Conservation (phyloP, 768 basidiomycete genomes). For the Lentinula edodes region DNA sequence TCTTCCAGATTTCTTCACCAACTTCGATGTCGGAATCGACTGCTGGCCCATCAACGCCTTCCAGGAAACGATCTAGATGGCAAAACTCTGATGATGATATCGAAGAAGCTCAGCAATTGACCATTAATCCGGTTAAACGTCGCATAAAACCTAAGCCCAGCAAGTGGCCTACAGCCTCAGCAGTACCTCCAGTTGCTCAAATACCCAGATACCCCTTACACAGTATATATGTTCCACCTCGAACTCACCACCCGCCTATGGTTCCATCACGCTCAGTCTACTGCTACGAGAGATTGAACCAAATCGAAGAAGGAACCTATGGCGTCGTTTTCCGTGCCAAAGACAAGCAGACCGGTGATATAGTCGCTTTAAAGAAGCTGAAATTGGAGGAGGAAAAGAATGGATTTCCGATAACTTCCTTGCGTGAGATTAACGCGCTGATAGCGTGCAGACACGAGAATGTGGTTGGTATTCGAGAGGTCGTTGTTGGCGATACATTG, state of each 20-base stretch:
- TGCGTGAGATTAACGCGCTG: constrained; percentile 93
- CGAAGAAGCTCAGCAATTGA: constrained; percentile 25
- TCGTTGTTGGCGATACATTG: constrained; percentile 96
- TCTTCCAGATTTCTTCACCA: neutral
- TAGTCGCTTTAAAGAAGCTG: constrained; percentile 95
- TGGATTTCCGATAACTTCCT: constrained; percentile 95
- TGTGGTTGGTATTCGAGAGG: constrained; percentile 94
- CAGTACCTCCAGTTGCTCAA: constrained; percentile 13
- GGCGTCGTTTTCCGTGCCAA: constrained; percentile 95
- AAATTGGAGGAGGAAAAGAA: constrained; percentile 99
- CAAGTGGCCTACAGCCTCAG: constrained; percentile 11
- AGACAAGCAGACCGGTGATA: constrained; percentile 91
- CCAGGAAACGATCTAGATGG: constrained; percentile 78
- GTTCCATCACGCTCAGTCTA: constrained; percentile 89
- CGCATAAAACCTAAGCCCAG: constrained; percentile 41
- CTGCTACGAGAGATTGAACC: constrained; percentile 89
- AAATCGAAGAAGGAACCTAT: constrained; percentile 98
- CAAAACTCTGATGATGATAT: constrained; percentile 41
- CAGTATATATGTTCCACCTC: constrained; percentile 70
- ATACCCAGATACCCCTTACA: constrained; percentile 25
- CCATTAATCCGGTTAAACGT: constrained; percentile 46
- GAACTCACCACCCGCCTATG: constrained; percentile 74
- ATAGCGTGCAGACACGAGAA: constrained; percentile 95
- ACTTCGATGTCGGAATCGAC: constrained; percentile 19
- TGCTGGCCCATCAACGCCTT: constrained; percentile 47